These are phyloP conservation scores for Peronosclerospora sorghi DNA, from an alignment of 352 stramenopile genomes.

Conservation along the genomic window DNA sequence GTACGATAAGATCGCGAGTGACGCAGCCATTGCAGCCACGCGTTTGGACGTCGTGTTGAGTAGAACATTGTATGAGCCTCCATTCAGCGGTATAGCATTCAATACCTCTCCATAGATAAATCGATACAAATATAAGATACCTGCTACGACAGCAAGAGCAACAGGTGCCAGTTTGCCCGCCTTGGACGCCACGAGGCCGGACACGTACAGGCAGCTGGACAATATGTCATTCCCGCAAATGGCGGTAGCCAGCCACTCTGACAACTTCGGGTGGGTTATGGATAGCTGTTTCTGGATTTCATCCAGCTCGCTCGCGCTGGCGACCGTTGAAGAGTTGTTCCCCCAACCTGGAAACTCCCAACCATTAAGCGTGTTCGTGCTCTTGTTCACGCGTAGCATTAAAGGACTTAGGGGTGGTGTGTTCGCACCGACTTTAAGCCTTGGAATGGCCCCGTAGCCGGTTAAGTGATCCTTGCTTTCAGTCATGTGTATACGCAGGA, in stretches of 20 bases:
- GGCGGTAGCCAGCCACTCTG: slow-evolving; percentile 88
- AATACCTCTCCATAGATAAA: slow-evolving; percentile 93
- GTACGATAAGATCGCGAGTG: slow-evolving; percentile 92
- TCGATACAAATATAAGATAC: slow-evolving; percentile 80
- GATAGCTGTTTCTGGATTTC: slow-evolving; percentile 71
- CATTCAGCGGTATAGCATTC: slow-evolving; percentile 90
- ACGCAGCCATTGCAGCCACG: slow-evolving; percentile 87
- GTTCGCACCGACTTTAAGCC: slow-evolving; percentile 22
- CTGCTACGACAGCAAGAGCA: slow-evolving; percentile 83
- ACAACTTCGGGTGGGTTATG: slow-evolving; percentile 75
- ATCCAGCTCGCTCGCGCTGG: slow-evolving; percentile 49
- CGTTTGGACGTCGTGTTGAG: slow-evolving; percentile 93
- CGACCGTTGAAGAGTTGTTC: slow-evolving; percentile 42
- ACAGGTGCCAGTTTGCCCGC: slow-evolving; percentile 87
- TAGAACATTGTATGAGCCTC: slow-evolving; percentile 93
- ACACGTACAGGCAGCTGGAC: slow-evolving; percentile 88
- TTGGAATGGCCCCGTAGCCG: slow-evolving; percentile 52
- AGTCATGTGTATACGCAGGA: background rate
- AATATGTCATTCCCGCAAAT: slow-evolving; percentile 95
- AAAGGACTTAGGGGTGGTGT: slow-evolving; percentile 52
- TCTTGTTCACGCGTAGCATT: slow-evolving; percentile 66
- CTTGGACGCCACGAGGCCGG: slow-evolving; percentile 72
- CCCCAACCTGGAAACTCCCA: slow-evolving; percentile 85
- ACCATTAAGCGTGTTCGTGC: slow-evolving; percentile 52
- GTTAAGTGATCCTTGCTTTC: slow-evolving; percentile 24